These are phyloP conservation scores for Irpex rosettiformis DNA, from an alignment of 1,284 basidiomycete species.

Conservation along the genomic window DNA sequence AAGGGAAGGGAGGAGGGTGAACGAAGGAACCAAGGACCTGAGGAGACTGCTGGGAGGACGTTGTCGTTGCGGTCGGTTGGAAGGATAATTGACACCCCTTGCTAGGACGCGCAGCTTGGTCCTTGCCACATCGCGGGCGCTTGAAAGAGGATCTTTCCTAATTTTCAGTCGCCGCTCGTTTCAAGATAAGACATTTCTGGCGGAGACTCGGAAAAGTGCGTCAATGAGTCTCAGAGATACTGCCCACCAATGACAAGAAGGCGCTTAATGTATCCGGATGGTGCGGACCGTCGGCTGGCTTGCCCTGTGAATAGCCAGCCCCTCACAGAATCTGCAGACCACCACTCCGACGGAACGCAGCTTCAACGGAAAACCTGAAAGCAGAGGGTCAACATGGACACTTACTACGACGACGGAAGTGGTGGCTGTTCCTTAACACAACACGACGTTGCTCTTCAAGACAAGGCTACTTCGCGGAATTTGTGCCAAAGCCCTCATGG, in stretches of 20 bases:
- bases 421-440: too few species aligned
- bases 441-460: background rate
- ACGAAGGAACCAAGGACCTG: slow-evolving; percentile 1
- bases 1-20: background rate
- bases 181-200: background rate
- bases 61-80: slow-evolving; percentile 5
- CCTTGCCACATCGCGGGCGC: slow-evolving; percentile 13
- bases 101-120: slow-evolving; percentile 6
- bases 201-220: background rate
- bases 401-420: too few species aligned
- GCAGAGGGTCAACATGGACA: too few species aligned
- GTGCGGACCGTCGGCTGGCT: too few species aligned
- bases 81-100: background rate
- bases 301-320: too few species aligned
- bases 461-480: background rate
- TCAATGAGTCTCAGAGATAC: background rate
- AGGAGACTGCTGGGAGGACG: slow-evolving; percentile 4
- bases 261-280: too few species aligned
- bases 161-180: background rate
- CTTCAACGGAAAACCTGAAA: too few species aligned
- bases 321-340: too few species aligned
- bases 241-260: background rate
- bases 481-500: slow-evolving; percentile 16
- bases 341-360: too few species aligned
- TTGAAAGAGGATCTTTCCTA: background rate